phyloP scores from a whole-genome alignment of 2,329 filamentous ascomycete genomes.

The Arthrobotrys iridis region DNA sequence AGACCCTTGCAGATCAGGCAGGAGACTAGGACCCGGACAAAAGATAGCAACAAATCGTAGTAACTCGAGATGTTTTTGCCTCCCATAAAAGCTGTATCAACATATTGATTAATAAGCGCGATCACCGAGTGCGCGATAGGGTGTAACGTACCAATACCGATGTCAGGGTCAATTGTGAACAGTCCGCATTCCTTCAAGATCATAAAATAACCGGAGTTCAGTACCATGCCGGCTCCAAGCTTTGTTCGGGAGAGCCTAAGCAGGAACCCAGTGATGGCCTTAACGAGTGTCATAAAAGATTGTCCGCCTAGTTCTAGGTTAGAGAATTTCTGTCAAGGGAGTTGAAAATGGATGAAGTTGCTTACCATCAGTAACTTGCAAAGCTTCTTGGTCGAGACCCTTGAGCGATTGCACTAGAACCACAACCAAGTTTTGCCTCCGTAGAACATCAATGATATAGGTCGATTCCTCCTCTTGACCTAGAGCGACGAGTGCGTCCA shows the following conservation, averaged over 20 bases:
- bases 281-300: conserved; percentile 69
- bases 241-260: conserved; percentile 85
- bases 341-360: conserved; percentile 59
- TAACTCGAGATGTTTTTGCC: conserved; percentile 78
- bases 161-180: conserved; percentile 89
- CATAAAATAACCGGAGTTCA: conserved; percentile 87
- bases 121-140: too few species aligned
- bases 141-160: conserved; percentile 73
- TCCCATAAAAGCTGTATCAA: conserved; percentile 67
- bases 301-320: conserved; percentile 64
- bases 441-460: conserved; percentile 80
- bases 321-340: background rate
- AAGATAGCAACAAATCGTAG: conserved; percentile 81
- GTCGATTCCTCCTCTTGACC: conserved; percentile 76
- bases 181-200: conserved; percentile 82
- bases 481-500: conserved; percentile 79
- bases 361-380: conserved; percentile 68
- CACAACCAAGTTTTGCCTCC: conserved; percentile 87
- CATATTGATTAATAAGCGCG: conserved; percentile 35
- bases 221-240: conserved; percentile 82
- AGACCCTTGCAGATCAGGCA: conserved; percentile 82
- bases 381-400: conserved; percentile 77
- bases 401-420: conserved; percentile 89
- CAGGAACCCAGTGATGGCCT: conserved; percentile 83
- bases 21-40: conserved; percentile 82